Conservation (phyloP, 176 grass and related monocot genomes). For the Aegilops tauschii region DNA sequence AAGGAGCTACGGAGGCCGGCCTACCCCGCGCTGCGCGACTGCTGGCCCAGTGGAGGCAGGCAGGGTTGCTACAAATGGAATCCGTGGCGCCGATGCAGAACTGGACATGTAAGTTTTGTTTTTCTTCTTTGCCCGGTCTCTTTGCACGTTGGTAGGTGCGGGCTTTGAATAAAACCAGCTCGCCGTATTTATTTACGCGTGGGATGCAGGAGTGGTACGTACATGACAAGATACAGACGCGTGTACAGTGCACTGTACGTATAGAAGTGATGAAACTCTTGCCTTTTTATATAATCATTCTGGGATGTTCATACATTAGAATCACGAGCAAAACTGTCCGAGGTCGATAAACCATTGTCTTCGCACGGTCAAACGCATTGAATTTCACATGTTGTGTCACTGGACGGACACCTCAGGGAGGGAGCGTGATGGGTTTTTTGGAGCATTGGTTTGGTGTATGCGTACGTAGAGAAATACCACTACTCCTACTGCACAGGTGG, state of each 20-base stretch:
- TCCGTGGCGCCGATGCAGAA: conserved; percentile 25
- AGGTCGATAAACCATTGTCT: background rate
- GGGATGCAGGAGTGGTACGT: background rate
- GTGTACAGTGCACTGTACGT: background rate
- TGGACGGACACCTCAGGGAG: background rate
- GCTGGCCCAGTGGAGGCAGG: conserved; percentile 52
- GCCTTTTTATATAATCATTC: no score
- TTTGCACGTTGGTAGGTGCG: background rate
- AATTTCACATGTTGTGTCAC: background rate
- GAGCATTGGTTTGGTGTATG: background rate
- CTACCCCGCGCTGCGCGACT: conserved; percentile 14
- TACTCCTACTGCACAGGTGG: background rate
- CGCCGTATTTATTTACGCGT: background rate
- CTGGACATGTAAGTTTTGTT: background rate
- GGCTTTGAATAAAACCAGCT: background rate
- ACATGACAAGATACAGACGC: background rate
- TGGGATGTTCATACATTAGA: no score
- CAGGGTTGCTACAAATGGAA: conserved; percentile 56
- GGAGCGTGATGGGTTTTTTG: background rate
- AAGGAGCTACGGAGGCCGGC: conserved; percentile 25
- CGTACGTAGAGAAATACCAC: background rate
- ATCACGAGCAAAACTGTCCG: no score
- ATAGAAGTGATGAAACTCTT: background rate
- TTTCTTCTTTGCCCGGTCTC: background rate
- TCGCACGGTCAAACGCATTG: background rate